A percentile compares a stretch with the other conserved stretches of the same genome.
These are phyloP conservation scores for Umbelopsis sp. DNA, from an alignment of 371 early-diverging fungal genomes.

Conservation along the genomic window DNA sequence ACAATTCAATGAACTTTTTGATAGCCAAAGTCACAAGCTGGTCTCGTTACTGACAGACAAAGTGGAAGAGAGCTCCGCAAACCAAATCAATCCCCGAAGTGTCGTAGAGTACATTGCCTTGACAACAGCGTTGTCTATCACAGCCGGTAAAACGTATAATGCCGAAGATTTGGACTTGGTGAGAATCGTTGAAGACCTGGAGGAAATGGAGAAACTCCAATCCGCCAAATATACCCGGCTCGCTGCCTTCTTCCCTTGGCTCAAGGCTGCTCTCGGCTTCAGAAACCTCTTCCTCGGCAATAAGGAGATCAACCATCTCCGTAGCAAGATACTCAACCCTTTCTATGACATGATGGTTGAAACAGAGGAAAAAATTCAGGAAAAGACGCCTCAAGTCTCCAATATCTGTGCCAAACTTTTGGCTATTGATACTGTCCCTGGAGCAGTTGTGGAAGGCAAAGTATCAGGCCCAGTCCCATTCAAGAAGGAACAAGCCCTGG, in stretches of 20 bases:
- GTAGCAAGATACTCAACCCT: constrained; percentile 4
- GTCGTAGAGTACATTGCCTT: constrained; percentile 38
- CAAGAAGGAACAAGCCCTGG: constrained; percentile 36
- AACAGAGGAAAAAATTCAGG: neutral
- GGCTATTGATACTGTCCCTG: neutral
- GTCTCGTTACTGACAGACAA: constrained; percentile 17
- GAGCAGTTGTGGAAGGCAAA: neutral
- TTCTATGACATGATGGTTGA: constrained; percentile 11
- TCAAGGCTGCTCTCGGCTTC: constrained; percentile 10
- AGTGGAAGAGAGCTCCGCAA: constrained; percentile 17
- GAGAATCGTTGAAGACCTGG: constrained; percentile 10
- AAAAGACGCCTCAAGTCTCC: neutral
- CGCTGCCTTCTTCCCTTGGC: constrained; percentile 4
- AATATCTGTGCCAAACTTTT: constrained; percentile 4
- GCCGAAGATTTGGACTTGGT: constrained; percentile 3
- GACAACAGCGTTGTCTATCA: constrained; percentile 35
- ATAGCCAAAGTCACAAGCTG: constrained; percentile 28
- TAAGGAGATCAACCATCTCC: neutral
- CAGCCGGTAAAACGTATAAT: constrained; percentile 23
- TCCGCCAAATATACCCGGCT: constrained; percentile 1
- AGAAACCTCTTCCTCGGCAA: neutral
- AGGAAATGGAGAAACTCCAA: neutral
- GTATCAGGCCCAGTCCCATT: constrained; percentile 36
- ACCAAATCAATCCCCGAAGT: constrained; percentile 31
- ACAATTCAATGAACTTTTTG: constrained; percentile 23